Percentiles rank a stretch among this genome's conserved stretches.
These are phyloP conservation scores for Plantago major DNA, from an alignment of 257 asterid genomes.

Conservation along the genomic window DNA sequence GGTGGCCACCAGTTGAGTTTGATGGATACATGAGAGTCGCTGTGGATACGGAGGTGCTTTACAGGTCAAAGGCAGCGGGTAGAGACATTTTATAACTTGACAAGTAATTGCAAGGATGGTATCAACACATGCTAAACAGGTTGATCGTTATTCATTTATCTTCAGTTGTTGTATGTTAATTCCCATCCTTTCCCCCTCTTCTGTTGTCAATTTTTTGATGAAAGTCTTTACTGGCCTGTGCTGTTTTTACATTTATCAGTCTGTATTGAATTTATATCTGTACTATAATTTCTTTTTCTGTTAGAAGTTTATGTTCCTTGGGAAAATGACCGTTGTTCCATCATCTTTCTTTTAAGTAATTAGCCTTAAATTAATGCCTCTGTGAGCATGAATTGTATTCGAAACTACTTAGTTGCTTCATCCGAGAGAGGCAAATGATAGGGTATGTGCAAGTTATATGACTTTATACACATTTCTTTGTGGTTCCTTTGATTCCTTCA, in stretches of 20 bases:
- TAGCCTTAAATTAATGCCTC: not conserved
- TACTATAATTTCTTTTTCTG: not conserved
- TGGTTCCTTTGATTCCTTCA: not conserved
- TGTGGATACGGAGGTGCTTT: constrained; percentile 93
- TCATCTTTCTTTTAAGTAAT: not conserved
- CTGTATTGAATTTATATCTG: constrained; percentile 19
- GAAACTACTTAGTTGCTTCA: too few species aligned
- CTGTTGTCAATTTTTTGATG: not conserved
- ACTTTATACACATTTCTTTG: not conserved
- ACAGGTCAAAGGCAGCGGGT: constrained; percentile 71
- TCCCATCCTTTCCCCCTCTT: not conserved
- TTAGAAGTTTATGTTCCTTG: constrained; percentile 1
- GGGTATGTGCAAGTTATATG: not conserved
- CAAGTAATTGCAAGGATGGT: constrained; percentile 91
- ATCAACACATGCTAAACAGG: constrained; percentile 62
- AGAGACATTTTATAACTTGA: constrained; percentile 87
- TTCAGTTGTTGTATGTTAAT: not conserved
- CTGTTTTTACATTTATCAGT: constrained; percentile 15
- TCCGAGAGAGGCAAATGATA: too few species aligned
- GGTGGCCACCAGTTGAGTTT: constrained; percentile 68
- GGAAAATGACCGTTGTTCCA: not conserved
- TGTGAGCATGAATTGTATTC: not conserved
- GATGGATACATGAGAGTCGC: constrained; percentile 95
- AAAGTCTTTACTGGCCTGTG: constrained; percentile 6
- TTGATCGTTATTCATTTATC: constrained; percentile 1